Percentiles rank a stretch among this genome's conserved stretches.
Evolutionary conservation across 23 red algal genomes (phyloP).

Genomic region (Cyanidiococcus yangmingshanensis): DNA sequence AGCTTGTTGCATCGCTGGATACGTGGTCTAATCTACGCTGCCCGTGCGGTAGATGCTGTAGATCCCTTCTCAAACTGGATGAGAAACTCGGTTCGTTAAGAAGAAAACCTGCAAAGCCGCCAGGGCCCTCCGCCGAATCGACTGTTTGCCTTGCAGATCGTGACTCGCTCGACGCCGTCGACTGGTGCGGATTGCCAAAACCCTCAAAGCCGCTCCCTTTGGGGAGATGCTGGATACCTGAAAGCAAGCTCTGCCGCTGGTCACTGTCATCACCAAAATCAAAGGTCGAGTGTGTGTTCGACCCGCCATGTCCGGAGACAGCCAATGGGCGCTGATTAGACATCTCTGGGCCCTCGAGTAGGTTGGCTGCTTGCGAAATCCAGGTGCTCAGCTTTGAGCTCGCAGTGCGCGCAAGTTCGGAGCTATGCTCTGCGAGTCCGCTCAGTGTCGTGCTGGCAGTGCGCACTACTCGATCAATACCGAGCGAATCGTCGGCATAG

Average conservation of each 20-base stretch:
- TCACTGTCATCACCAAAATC: background rate
- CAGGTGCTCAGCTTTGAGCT: background rate
- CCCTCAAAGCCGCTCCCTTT: background rate
- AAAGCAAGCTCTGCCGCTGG: background rate
- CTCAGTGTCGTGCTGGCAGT: background rate
- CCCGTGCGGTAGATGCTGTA: background rate
- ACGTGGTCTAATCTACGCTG: background rate
- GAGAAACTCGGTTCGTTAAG: background rate
- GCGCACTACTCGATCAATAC: background rate
- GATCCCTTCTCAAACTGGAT: background rate
- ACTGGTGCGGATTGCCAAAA: background rate
- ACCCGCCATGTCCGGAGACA: too few species aligned
- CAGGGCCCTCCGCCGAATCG: background rate
- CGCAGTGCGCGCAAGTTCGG: conserved; percentile 17
- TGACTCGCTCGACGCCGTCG: background rate
- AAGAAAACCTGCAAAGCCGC: conserved; percentile 1
- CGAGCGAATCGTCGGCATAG: background rate
- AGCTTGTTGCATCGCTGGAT: too few species aligned
- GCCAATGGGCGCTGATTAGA: too few species aligned
- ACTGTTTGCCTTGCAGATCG: background rate
- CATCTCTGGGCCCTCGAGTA: background rate
- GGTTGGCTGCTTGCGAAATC: background rate
- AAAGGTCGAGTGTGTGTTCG: too few species aligned
- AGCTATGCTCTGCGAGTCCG: background rate
- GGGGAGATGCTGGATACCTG: background rate